Evolutionary conservation across 345 rosid species (phyloP).

Genomic region (Populus davidiana): DNA sequence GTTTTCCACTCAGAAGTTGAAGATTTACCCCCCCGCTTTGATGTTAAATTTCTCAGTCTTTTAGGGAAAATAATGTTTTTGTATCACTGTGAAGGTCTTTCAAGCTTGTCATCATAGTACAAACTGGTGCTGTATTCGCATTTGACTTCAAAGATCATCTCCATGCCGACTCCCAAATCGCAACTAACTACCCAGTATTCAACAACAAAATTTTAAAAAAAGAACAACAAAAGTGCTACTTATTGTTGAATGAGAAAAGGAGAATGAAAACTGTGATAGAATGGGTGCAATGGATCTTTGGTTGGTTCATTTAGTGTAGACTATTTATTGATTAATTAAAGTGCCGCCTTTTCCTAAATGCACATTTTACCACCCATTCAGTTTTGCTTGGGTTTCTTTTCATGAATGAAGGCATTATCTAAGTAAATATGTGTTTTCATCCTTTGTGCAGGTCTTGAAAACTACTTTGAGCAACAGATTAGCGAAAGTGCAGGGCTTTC

Average conservation of each 20-base stretch:
- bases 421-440: not conserved
- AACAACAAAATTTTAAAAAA: not conserved
- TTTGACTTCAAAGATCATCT: not conserved
- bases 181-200: not conserved
- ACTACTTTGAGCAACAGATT: slow-evolving; percentile 89
- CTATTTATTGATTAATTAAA: not conserved
- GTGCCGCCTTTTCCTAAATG: not conserved
- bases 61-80: not conserved
- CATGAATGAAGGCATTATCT: not conserved
- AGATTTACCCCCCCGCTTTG: too few species aligned
- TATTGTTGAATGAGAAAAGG: not conserved
- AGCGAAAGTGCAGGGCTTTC: slow-evolving; percentile 97
- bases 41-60: not conserved
- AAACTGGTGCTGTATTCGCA: not conserved
- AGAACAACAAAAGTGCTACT: not conserved
- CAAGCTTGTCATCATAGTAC: not conserved
- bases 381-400: not conserved
- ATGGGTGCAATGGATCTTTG: not conserved
- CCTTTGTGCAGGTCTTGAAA: slow-evolving; percentile 64
- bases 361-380: not conserved
- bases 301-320: not conserved
- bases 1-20: not conserved
- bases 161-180: not conserved
- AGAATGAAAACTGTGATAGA: not conserved
- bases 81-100: too few species aligned